Evolutionary conservation across 1,284 basidiomycete species (phyloP).

Genomic region (Microstroma glucosiphilum): DNA sequence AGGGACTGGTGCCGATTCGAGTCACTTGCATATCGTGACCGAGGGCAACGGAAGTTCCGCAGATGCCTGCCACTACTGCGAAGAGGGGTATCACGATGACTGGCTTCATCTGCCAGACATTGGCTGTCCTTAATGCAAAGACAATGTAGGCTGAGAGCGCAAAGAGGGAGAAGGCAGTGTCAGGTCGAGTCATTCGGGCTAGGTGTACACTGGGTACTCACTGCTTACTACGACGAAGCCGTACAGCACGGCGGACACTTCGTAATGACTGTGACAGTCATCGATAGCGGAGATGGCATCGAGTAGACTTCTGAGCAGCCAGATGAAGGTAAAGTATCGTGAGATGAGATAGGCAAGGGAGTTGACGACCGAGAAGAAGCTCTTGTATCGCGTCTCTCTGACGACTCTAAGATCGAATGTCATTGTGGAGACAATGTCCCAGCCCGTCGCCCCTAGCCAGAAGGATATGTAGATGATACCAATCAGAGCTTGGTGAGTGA

Average conservation of each 20-base stretch:
- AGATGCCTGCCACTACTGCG: conserved; percentile 26
- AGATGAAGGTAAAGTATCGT: conserved; percentile 32
- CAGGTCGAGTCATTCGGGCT: neutral
- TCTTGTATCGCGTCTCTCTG: conserved; percentile 30
- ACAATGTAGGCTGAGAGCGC: conserved; percentile 26
- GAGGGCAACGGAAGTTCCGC: conserved; percentile 25
- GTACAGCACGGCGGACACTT: conserved; percentile 25
- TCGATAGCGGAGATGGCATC: conserved; percentile 29
- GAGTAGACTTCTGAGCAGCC: conserved; percentile 27
- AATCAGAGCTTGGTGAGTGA: neutral
- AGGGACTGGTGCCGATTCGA: conserved; percentile 25
- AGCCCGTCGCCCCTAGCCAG: conserved; percentile 42
- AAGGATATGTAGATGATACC: conserved; percentile 35
- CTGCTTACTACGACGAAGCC: conserved; percentile 28
- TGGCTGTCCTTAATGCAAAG: conserved; percentile 35
- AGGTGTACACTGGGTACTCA: neutral
- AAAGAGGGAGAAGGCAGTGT: neutral
- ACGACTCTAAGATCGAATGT: conserved; percentile 30
- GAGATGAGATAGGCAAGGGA: conserved; percentile 36
- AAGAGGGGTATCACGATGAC: conserved; percentile 26
- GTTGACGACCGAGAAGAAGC: conserved; percentile 28
- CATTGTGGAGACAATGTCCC: conserved; percentile 37
- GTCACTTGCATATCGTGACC: conserved; percentile 21
- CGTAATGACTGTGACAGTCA: conserved; percentile 24
- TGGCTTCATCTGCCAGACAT: conserved; percentile 33